Evolutionary conservation across 306 rosid genomes (phyloP), one percentile per base, ranked within the genome.

Genomic region (Vigna trinervia): DNA sequence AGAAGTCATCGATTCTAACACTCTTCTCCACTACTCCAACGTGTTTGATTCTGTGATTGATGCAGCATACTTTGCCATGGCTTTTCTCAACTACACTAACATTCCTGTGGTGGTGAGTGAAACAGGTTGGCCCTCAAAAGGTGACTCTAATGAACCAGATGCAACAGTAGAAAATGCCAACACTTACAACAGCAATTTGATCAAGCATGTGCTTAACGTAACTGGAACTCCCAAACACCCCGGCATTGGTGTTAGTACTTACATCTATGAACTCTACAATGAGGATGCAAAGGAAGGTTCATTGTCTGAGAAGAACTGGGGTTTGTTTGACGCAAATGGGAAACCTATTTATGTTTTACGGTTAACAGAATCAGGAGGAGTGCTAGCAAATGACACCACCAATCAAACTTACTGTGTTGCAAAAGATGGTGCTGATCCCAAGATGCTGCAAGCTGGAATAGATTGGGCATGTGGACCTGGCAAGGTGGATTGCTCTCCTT

Each of bases 381-480:
- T 90, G 22, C 78, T 92, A 46, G 87, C 97, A 17, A 92, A 92
- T 76, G 93, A 90, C 54, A 92, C 97, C 8, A 77, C 87, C 45
- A 90, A 90, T 64, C 87, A 84, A 74, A 89, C 94, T 59, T 90
- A 70, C 62, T 95, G 99, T 17, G 32, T 89, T 9, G 92, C 89
- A 8, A 95, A 87, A 83, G 89, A 89, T 12, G 93, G 94, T 2
- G 88, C 97, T 1, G 97, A 92, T 64, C 45, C 76, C 1, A 90
- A 88, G 91, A 90, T 95, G 97, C 81, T 95, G 79, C 99, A 95
- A 83, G 99, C 99, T 80, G 99, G 96, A n/a, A 75, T 95, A 5
- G 99, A 95, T 84, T 95, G 97, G 97, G 99, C 99, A 13, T 92
- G 99, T 79, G 99, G 99, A 66, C 91, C 97, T 23, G 99, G 97